Conservation (phyloP, 2,329 filamentous ascomycete species). For the Neofusicoccum cordaticola region DNA sequence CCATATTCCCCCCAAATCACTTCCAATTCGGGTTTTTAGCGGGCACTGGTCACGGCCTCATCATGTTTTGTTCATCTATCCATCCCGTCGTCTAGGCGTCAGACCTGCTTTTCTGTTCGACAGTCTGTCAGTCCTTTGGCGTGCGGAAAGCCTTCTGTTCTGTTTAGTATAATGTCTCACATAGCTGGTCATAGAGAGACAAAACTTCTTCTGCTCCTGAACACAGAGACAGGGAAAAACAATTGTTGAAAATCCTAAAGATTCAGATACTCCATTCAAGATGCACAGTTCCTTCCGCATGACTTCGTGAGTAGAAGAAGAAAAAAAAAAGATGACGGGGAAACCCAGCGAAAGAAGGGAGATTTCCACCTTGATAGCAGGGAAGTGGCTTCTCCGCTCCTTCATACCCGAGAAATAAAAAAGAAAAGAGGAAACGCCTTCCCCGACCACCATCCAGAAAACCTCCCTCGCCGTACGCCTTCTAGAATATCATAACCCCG, state of each 20-base stretch:
- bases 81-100: not conserved
- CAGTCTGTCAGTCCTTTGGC: not conserved
- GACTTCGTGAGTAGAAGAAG: too few species aligned
- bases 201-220: not conserved
- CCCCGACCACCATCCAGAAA: too few species aligned
- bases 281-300: too few species aligned
- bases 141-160: not conserved
- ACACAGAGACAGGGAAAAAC: not conserved
- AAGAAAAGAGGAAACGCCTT: too few species aligned
- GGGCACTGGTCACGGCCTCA: not conserved
- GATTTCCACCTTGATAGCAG: too few species aligned
- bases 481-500: too few species aligned
- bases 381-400: too few species aligned
- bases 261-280: not conserved
- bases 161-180: not conserved
- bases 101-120: not conserved
- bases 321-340: too few species aligned
- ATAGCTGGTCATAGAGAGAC: not conserved
- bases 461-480: too few species aligned
- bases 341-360: too few species aligned
- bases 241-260: not conserved
- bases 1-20: not conserved
- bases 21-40: not conserved
- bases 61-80: too few species aligned
- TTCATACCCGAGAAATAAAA: too few species aligned